Base-by-base conservation (phyloP, 768 basidiomycete species). In the Russula dissimulans region DNA sequence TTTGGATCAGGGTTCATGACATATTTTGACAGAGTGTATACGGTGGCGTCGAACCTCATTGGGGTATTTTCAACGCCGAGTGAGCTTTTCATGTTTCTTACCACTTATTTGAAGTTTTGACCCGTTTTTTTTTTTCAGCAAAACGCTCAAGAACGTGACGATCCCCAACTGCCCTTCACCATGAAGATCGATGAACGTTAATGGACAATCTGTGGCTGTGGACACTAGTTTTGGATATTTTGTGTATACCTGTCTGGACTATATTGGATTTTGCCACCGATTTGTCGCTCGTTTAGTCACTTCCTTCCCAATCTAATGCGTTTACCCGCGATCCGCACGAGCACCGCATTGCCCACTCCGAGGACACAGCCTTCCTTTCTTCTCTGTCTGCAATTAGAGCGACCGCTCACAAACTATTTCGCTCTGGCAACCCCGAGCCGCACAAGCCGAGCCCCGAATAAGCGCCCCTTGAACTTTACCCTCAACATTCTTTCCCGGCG, bases 41-140 rank as follows among this genome's bases (percentile, higher is more conserved):
- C 65, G 92, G 91, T 65, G 92, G 92, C 62, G 91, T 94, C 45
- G 92, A 86, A 71, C 80, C 76, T 49, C 81, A 75, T 67, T 86
- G 86, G 87, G 87, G 87, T 50, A 59, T 89, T 38, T 87, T 87
- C 68, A 76, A 85, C 64, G 64, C 73, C 0, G 76, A 87, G 81
- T 81, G 65, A 63, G 78, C 69, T 29, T 18, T 26, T 17, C 6
- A 14, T 18, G 32, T 17, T 10, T 29, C 18, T n/a, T 45, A n/a
- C 29, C 34, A 18, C 46, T 46, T 3, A n/a, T 57, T 56, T 46
- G 49, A 18, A 42, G 29, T 26, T 57, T 36, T 51, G 7, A 41
- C 60, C 43, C 14, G 72, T 69, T 56, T 70, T 70, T 47, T 44
- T 57, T 54, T 42, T 32, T 11, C 45, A 90, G 87, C 72, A 82